phyloP scores from a whole-genome alignment of 805 yeast genomes.

The Cyberlindnera galapagoensis region DNA sequence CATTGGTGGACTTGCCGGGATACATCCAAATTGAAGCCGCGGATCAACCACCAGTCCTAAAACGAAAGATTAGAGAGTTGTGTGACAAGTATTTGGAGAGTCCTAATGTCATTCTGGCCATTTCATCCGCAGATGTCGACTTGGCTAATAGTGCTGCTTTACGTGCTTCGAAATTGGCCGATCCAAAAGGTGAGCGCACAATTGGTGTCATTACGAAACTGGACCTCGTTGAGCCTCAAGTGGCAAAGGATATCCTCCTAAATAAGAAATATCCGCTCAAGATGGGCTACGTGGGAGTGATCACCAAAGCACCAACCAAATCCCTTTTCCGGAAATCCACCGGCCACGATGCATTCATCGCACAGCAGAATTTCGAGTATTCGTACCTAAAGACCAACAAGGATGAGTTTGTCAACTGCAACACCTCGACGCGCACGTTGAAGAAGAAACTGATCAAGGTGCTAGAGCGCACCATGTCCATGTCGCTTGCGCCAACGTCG shows the following conservation, averaged over 20 bases:
- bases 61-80: conserved; percentile 66
- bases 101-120: conserved; percentile 93
- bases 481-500: conserved; percentile 81
- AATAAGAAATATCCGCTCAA: conserved; percentile 83
- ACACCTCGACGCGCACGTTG: conserved; percentile 68
- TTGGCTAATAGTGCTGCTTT: conserved; percentile 93
- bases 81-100: conserved; percentile 83
- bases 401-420: conserved; percentile 52
- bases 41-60: conserved; percentile 85
- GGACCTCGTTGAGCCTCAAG: conserved; percentile 77
- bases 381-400: conserved; percentile 59
- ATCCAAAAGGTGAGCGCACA: conserved; percentile 92
- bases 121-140: conserved; percentile 97
- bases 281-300: conserved; percentile 99
- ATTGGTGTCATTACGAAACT: conserved; percentile 94
- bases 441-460: conserved; percentile 80
- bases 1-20: conserved; percentile 94
- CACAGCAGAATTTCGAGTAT: conserved; percentile 63
- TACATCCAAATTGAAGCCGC: conserved; percentile 96
- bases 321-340: conserved; percentile 45
- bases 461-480: conserved; percentile 86
- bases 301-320: conserved; percentile 64
- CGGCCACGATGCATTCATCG: conserved; percentile 56
- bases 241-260: conserved; percentile 60
- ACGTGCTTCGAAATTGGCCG: conserved; percentile 81